Conservation (phyloP, 768 basidiomycete genomes). For the Naganishia vaughanmartiniae region DNA sequence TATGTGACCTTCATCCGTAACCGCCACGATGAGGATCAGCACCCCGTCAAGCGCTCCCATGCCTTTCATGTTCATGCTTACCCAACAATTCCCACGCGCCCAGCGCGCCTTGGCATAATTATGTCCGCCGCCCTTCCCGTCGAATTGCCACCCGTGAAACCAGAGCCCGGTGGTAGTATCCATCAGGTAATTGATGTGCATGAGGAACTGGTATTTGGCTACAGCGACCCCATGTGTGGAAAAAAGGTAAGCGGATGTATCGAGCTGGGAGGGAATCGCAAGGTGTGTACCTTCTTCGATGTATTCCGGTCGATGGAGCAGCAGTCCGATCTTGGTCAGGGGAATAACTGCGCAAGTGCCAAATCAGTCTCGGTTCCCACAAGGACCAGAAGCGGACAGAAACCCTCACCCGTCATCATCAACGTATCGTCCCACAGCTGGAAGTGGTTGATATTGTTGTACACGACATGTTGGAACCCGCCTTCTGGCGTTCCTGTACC, state of each 20-base stretch:
- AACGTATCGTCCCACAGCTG: slow-evolving; percentile 59
- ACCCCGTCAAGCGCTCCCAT: neutral
- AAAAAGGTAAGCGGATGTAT: neutral
- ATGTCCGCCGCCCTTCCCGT: slow-evolving; percentile 34
- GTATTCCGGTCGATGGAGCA: slow-evolving; percentile 59
- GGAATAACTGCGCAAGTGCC: slow-evolving; percentile 54
- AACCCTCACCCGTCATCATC: slow-evolving; percentile 56
- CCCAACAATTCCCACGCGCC: slow-evolving; percentile 63
- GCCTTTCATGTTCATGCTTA: slow-evolving; percentile 49
- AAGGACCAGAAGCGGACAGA: too few species aligned
- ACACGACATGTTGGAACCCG: slow-evolving; percentile 42
- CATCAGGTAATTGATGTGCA: slow-evolving; percentile 48
- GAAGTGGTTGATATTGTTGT: slow-evolving; percentile 40
- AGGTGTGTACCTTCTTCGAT: slow-evolving; percentile 60
- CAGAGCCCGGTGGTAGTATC: slow-evolving; percentile 46
- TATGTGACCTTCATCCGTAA: slow-evolving; percentile 24
- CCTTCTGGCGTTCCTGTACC: slow-evolving; percentile 33
- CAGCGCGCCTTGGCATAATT: slow-evolving; percentile 55
- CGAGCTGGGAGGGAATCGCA: slow-evolving; percentile 37
- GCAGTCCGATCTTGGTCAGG: slow-evolving; percentile 60
- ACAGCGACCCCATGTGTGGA: neutral
- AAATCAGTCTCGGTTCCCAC: neutral
- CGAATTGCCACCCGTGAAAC: slow-evolving; percentile 50
- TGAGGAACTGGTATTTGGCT: slow-evolving; percentile 48
- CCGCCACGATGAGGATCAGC: neutral